Evolutionary conservation across 2,329 filamentous ascomycete genomes (phyloP), one percentile per base, ranked within the genome.

Genomic region (Calonectria hawksworthii): DNA sequence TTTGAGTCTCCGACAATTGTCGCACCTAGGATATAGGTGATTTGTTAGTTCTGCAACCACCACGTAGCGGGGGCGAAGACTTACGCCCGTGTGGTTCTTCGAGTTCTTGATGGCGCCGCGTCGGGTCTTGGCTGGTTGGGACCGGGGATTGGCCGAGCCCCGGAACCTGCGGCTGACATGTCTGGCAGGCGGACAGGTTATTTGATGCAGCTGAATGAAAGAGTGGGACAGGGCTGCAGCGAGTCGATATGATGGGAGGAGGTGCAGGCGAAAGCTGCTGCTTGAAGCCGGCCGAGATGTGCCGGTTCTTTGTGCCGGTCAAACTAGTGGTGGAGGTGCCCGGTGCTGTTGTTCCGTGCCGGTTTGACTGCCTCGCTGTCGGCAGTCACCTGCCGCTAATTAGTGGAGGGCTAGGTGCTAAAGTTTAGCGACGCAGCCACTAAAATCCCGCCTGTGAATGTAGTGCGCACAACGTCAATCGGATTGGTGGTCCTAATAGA

Each of bases 1-100:
- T 18, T 78, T 78, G 8, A 80, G 75, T 26, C 74, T 72, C 10
- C 78, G 72, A 10, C 79, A 80, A 34, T 77, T 63, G 26, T 80
- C 76, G 28, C 79, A 80, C 23, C 79, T 80, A 28, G 0, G 4
- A 44, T 16, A n/a, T 5, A 7, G 44, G 70, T 13, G 41, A 38
- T 18, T n/a, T 16, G 18, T 32, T 9, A n/a, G 14, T 13, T 13
- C 2, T 50, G 26, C 4, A 23, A 9, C 61, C 2, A 38, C 30
- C 10, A 26, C 30, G 21, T 23, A 21, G 10, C 9, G 3, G 26
- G 28, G 26, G 16, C 0, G 3, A 34, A 32, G 26, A 14, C 61
- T 50, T 32, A 65, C 61, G 61, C 61, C 7, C 61, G 16, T 18
- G 61, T 65, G 18, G 61, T 50, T 34, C 61, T 47, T 47, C 61